phyloP scores from a whole-genome alignment of 2,329 filamentous ascomycete genomes.

The Fusarium veterinarium region DNA sequence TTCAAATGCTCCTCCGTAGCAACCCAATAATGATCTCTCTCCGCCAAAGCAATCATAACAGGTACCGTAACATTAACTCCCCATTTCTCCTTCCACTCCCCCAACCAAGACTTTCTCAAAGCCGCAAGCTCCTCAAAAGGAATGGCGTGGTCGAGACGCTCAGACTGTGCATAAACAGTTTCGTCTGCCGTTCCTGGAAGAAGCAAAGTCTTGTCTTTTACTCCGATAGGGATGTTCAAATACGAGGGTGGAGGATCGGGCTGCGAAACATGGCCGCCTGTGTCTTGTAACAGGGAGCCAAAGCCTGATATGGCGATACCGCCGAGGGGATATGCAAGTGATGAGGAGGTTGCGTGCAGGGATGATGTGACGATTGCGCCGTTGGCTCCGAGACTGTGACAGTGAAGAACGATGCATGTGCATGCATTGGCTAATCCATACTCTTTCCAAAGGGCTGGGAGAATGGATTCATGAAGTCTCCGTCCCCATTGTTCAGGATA shows the following conservation, averaged over 20 bases:
- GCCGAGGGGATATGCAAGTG: slow-evolving; percentile 24
- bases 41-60: slow-evolving; percentile 30
- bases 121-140: slow-evolving; percentile 31
- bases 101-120: slow-evolving; percentile 24
- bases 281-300: slow-evolving; percentile 26
- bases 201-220: slow-evolving; percentile 35
- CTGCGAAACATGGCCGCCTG: slow-evolving; percentile 13
- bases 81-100: slow-evolving; percentile 36
- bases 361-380: slow-evolving; percentile 32
- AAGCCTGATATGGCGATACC: slow-evolving; percentile 34
- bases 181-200: slow-evolving; percentile 32
- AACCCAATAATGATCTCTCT: slow-evolving; percentile 32
- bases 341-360: slow-evolving; percentile 10
- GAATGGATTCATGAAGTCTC: slow-evolving; percentile 25
- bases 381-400: slow-evolving; percentile 34
- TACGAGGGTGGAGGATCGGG: slow-evolving; percentile 16
- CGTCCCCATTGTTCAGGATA: slow-evolving; percentile 36
- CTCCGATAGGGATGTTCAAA: slow-evolving; percentile 27
- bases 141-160: slow-evolving; percentile 29
- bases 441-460: slow-evolving; percentile 32
- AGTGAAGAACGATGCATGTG: slow-evolving; percentile 31
- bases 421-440: slow-evolving; percentile 27
- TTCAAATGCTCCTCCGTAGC: slow-evolving; percentile 35
- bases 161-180: slow-evolving; percentile 25
- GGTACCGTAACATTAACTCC: slow-evolving; percentile 18